These are phyloP conservation scores for Arthromyces matolae DNA, from an alignment of 768 basidiomycete species.

Conservation along the genomic window DNA sequence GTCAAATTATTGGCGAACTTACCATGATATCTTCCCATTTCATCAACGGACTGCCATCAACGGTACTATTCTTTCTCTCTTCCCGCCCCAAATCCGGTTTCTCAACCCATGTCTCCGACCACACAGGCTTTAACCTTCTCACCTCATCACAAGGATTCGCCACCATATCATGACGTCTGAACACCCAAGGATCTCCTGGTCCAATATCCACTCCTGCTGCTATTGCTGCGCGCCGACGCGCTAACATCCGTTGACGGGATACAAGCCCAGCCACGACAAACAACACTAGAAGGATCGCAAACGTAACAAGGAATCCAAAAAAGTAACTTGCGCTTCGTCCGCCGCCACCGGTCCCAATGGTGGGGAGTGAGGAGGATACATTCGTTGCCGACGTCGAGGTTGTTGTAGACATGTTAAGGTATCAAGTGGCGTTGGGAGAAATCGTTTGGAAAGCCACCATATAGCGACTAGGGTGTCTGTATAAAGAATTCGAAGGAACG, in stretches of 20 bases:
- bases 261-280: conserved; percentile 50
- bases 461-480: no score
- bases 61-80: not conserved
- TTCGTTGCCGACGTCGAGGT: not conserved
- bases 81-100: conserved; percentile 3
- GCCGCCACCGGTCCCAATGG: conserved; percentile 3
- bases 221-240: conserved; percentile 23
- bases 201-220: conserved; percentile 2
- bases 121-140: conserved; percentile 10
- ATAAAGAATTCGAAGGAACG: no score
- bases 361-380: conserved; percentile 2
- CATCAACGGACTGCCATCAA: not conserved
- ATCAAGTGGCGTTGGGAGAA: no score
- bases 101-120: conserved; percentile 15
- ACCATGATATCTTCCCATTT: conserved; percentile 14
- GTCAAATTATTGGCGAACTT: not conserved
- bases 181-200: conserved; percentile 19
- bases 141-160: not conserved
- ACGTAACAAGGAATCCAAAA: conserved; percentile 50
- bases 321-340: conserved; percentile 42
- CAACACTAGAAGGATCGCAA: conserved; percentile 44
- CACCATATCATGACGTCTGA: conserved; percentile 6
- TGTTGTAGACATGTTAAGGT: no score
- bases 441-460: no score
- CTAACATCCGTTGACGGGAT: conserved; percentile 37